A percentile compares a stretch with the other conserved stretches of the same genome.
Evolutionary conservation across 352 stramenopile species (phyloP).

Genomic region (Globisporangium nodosum): DNA sequence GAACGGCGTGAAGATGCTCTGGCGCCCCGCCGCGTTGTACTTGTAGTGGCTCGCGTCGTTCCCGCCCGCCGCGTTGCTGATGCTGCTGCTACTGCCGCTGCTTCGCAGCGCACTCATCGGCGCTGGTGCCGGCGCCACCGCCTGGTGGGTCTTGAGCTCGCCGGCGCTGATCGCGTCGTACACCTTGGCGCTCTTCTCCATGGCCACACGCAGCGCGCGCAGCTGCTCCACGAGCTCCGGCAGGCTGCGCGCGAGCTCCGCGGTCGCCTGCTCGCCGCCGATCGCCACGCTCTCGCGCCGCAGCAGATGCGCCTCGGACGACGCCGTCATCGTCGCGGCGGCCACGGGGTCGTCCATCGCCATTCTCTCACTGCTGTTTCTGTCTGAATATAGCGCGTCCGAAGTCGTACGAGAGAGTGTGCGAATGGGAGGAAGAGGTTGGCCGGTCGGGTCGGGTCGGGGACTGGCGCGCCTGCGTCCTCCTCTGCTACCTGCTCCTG

Average conservation of each 20-base stretch:
- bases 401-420: neutral
- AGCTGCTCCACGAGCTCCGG: conserved; percentile 62
- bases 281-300: conserved; percentile 22
- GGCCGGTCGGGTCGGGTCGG: too few species aligned
- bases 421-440: too few species aligned
- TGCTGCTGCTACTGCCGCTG: conserved; percentile 7
- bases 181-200: conserved; percentile 66
- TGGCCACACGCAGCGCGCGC: conserved; percentile 48
- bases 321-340: neutral
- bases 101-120: neutral
- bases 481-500: neutral
- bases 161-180: conserved; percentile 53
- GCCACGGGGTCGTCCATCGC: neutral
- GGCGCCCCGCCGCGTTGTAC: conserved; percentile 2
- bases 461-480: too few species aligned
- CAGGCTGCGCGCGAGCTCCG: conserved; percentile 55
- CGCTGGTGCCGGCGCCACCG: neutral
- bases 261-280: conserved; percentile 12
- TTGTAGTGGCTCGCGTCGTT: neutral
- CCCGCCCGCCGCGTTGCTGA: neutral
- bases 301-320: neutral
- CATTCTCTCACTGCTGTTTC: neutral
- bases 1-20: conserved; percentile 41
- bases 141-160: conserved; percentile 11
- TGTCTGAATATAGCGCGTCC: neutral